Evolutionary conservation across 2,329 filamentous ascomycete species (phyloP).

Genomic region (Alternaria triticina): DNA sequence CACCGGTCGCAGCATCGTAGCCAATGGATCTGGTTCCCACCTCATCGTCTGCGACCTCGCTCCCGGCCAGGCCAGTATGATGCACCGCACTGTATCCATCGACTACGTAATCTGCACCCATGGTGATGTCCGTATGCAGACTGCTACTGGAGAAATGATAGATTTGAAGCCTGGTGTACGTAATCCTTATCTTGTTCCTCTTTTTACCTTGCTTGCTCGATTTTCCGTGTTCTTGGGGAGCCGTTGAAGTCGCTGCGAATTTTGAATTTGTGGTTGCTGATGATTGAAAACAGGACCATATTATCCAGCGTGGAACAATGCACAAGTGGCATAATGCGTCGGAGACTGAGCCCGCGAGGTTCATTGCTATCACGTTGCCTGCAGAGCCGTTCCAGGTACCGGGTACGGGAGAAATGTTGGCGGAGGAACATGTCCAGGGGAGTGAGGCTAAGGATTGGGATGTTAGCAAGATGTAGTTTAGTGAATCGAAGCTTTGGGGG

Average conservation of each 20-base stretch:
- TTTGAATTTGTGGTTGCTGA: too few species aligned
- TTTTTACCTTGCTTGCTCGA: too few species aligned
- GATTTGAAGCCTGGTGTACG: constrained; percentile 19
- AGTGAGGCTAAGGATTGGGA: constrained; percentile 11
- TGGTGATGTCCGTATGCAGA: constrained; percentile 22
- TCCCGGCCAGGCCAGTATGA: constrained; percentile 15
- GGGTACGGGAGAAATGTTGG: constrained; percentile 24
- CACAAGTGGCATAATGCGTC: constrained; percentile 28
- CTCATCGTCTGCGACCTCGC: constrained; percentile 23
- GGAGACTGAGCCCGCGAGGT: constrained; percentile 26
- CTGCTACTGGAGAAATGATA: constrained; percentile 22
- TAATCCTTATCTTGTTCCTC: neutral
- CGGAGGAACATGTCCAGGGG: constrained; percentile 20
- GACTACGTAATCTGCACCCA: constrained; percentile 29
- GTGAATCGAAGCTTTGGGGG: neutral
- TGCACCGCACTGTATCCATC: constrained; percentile 26
- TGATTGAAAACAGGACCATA: too few species aligned
- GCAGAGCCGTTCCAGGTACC: constrained; percentile 30
- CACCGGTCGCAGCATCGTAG: constrained; percentile 21
- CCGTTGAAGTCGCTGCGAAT: too few species aligned
- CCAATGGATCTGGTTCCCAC: constrained; percentile 4
- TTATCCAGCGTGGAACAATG: constrained; percentile 31
- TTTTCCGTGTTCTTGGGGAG: too few species aligned
- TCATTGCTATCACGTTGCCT: constrained; percentile 29
- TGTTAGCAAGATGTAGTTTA: constrained; percentile 2